phyloP scores from a whole-genome alignment of 2,329 filamentous ascomycete genomes.

The Epichloe typhina region DNA sequence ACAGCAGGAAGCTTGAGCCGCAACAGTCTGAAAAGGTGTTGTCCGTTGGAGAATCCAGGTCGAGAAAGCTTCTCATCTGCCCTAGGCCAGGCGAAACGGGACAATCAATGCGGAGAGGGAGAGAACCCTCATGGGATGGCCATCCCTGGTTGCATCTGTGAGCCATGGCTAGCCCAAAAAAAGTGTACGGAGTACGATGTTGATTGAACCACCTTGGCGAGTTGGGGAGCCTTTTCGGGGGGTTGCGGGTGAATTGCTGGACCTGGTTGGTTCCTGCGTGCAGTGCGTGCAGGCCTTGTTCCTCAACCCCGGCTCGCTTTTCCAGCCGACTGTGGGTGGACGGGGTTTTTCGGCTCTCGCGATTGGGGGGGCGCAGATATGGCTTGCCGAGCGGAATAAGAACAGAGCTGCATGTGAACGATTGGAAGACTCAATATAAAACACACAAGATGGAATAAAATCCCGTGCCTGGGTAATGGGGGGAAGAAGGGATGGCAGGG shows the following conservation, averaged over 20 bases:
- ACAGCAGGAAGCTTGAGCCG: slow-evolving; percentile 7
- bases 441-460: too few relatives aligned
- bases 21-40: neutral
- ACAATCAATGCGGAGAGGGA: neutral
- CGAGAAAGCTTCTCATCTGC: slow-evolving; percentile 8
- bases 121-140: neutral
- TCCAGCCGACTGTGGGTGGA: neutral
- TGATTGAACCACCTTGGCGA: neutral
- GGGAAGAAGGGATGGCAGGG: too few relatives aligned
- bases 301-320: neutral
- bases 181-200: too few relatives aligned
- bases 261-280: neutral
- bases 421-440: too few relatives aligned
- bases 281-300: neutral
- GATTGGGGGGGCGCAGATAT: neutral
- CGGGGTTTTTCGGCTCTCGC: neutral
- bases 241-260: neutral
- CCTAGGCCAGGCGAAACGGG: neutral
- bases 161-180: neutral
- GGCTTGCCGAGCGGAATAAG: neutral
- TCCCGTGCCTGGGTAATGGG: neutral
- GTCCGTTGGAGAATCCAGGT: slow-evolving; percentile 5
- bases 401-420: neutral
- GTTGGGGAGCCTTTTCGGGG: neutral
- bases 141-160: slow-evolving; percentile 1